These are phyloP conservation scores for Buddleja alternifolia DNA, from an alignment of 257 asterid species.

Conservation along the genomic window DNA sequence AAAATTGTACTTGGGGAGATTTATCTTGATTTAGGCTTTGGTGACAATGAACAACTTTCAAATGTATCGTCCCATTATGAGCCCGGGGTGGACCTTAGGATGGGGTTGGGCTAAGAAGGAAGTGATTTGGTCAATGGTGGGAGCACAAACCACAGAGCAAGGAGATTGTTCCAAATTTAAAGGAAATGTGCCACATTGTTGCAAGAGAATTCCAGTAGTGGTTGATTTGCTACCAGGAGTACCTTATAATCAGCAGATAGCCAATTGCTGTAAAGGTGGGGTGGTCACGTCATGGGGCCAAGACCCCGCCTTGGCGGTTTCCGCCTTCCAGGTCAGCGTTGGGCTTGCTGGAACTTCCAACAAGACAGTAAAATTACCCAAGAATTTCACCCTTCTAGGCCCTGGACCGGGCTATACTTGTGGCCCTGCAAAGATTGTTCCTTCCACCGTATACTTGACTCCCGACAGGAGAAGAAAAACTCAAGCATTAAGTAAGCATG, in stretches of 20 bases:
- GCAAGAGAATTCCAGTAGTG: constrained; percentile 56
- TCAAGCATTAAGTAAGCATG: constrained; percentile 62
- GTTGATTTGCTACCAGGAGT: constrained; percentile 81
- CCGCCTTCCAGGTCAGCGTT: constrained; percentile 75
- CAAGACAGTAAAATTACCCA: constrained; percentile 74
- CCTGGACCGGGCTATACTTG: constrained; percentile 85
- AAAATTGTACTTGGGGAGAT: too few relatives aligned
- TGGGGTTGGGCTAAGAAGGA: constrained; percentile 89
- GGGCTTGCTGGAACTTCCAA: constrained; percentile 77
- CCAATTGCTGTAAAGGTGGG: constrained; percentile 85
- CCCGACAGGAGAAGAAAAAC: constrained; percentile 70
- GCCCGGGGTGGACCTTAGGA: constrained; percentile 76
- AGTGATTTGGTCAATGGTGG: constrained; percentile 80
- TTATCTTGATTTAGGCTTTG: constrained; percentile 47
- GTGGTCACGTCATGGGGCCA: constrained; percentile 80
- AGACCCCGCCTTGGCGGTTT: constrained; percentile 65
- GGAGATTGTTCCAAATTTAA: constrained; percentile 81
- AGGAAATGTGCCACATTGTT: constrained; percentile 75
- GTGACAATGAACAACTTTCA: constrained; percentile 80
- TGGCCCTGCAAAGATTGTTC: constrained; percentile 76
- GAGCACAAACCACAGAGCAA: constrained; percentile 83
- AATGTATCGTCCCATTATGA: constrained; percentile 69
- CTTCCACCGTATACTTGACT: constrained; percentile 61
- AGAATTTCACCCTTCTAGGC: constrained; percentile 62
- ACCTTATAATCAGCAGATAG: constrained; percentile 76